These are phyloP conservation scores for Eucalyptus cloeziana DNA, from an alignment of 345 rosid genomes.

Conservation along the genomic window DNA sequence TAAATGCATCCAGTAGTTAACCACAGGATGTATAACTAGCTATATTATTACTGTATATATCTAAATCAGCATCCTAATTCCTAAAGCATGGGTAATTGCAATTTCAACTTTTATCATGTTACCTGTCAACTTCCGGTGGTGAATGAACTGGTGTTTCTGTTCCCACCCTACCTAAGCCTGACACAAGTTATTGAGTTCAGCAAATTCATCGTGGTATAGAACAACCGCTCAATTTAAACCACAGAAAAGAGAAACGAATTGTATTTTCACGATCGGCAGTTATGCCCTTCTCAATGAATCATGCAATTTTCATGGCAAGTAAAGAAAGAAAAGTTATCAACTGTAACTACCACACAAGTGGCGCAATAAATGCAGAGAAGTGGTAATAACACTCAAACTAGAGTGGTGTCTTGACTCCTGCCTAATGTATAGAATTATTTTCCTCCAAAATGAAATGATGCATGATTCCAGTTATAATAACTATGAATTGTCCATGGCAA, in stretches of 20 bases:
- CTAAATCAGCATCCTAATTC: neutral
- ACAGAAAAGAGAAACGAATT: neutral
- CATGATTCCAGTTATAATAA: neutral
- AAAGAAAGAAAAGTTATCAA: neutral
- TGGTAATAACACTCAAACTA: neutral
- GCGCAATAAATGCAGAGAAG: neutral
- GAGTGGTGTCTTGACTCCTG: neutral
- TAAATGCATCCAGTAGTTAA: neutral
- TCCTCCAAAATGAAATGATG: neutral
- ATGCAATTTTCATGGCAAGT: neutral
- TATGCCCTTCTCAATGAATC: neutral
- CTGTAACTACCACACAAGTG: neutral
- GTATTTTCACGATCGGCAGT: neutral
- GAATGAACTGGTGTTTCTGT: slow-evolving; percentile 54
- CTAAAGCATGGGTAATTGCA: neutral
- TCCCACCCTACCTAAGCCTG: slow-evolving; percentile 72
- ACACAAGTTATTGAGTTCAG: neutral
- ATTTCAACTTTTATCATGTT: neutral
- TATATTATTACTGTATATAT: neutral
- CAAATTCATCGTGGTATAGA: neutral
- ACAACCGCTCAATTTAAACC: neutral
- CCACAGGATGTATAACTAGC: neutral
- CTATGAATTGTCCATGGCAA: neutral
- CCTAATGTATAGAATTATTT: neutral
- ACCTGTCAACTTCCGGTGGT: slow-evolving; percentile 49